Conservation (phyloP, 495 filamentous ascomycete species). For the Elasticomyces elasticus region DNA sequence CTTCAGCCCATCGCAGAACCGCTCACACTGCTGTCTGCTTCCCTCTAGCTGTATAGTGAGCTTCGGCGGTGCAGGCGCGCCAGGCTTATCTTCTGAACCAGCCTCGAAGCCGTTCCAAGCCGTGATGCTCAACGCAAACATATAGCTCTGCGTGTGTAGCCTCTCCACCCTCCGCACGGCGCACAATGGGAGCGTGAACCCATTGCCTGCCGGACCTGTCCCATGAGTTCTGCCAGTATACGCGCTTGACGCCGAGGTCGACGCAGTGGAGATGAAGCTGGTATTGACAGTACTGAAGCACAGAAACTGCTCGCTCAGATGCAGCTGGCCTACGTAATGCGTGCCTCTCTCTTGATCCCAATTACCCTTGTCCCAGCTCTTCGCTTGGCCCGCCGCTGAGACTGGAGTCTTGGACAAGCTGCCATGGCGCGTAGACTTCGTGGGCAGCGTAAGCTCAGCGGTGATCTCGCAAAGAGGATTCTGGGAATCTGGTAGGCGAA, state of each 20-base stretch:
- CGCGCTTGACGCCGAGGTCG: constrained; percentile 57
- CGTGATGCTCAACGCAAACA: constrained; percentile 87
- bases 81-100: constrained; percentile 48
- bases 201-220: constrained; percentile 86
- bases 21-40: constrained; percentile 76
- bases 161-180: constrained; percentile 85
- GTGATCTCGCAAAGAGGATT: constrained; percentile 90
- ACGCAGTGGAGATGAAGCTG: constrained; percentile 73
- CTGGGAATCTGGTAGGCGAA: constrained; percentile 85
- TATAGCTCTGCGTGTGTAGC: constrained; percentile 76
- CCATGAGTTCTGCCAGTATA: constrained; percentile 87
- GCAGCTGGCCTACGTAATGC: constrained; percentile 85
- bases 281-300: constrained; percentile 92
- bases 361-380: constrained; percentile 47
- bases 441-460: constrained; percentile 80
- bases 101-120: constrained; percentile 62
- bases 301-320: constrained; percentile 85
- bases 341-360: constrained; percentile 43
- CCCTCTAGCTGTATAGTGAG: constrained; percentile 85
- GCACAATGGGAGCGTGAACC: constrained; percentile 90
- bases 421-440: constrained; percentile 31
- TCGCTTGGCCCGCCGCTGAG: constrained; percentile 48
- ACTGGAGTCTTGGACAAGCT: constrained; percentile 22
- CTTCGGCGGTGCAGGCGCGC: constrained; percentile 49
- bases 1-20: constrained; percentile 93